These are phyloP conservation scores for Bolboschoenus planiculmis DNA, from an alignment of 176 grass and related monocot genomes.

Conservation along the genomic window DNA sequence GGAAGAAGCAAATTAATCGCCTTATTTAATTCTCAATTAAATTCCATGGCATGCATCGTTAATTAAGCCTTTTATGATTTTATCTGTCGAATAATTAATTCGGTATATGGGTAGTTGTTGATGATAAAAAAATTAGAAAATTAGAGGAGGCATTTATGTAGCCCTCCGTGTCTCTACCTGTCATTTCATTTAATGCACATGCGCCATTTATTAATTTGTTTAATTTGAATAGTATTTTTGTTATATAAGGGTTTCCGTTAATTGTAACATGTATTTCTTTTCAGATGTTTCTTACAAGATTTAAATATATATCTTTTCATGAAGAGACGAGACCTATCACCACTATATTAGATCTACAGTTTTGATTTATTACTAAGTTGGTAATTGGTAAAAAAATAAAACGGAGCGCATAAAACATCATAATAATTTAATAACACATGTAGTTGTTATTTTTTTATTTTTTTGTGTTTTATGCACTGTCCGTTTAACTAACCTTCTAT, in stretches of 20 bases:
- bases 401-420: neutral
- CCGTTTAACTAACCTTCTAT: neutral
- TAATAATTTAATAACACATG: no score
- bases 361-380: no score
- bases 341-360: no score
- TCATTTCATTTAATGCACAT: constrained; percentile 12
- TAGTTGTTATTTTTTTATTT: no score
- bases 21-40: neutral
- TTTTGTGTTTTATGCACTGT: constrained; percentile 2
- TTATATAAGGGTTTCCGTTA: no score
- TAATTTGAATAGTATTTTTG: neutral
- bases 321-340: no score
- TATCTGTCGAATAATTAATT: neutral
- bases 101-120: neutral
- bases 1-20: neutral
- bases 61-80: neutral
- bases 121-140: neutral
- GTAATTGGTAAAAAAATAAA: neutral
- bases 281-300: no score
- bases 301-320: no score
- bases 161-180: neutral
- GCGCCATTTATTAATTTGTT: neutral
- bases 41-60: neutral
- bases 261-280: no score
- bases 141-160: neutral